phyloP scores from a whole-genome alignment of 768 basidiomycete genomes.

The Auricularia sp. region DNA sequence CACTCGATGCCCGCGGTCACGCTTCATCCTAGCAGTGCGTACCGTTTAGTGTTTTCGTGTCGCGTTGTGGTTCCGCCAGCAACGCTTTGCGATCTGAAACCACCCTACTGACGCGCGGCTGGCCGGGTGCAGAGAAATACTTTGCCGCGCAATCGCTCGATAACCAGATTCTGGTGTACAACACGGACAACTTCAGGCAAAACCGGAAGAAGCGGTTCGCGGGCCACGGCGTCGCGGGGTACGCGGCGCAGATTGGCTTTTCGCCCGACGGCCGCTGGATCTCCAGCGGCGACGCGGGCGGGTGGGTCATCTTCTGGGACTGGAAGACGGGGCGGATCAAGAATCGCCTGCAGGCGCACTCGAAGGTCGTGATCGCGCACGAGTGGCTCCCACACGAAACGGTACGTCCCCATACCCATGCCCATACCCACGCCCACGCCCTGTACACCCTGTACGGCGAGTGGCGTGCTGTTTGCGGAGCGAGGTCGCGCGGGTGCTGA shows the following conservation, averaged over 20 bases:
- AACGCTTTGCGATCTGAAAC: too few species aligned
- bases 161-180: conserved; percentile 96
- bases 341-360: conserved; percentile 78
- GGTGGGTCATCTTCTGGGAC: conserved; percentile 97
- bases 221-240: conserved; percentile 93
- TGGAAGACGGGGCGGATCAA: conserved; percentile 98
- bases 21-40: conserved; percentile 79
- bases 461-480: background rate
- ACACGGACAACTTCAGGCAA: conserved; percentile 96
- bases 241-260: conserved; percentile 94
- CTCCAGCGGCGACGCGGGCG: conserved; percentile 89
- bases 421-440: background rate
- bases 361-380: conserved; percentile 94
- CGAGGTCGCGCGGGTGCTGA: background rate
- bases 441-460: background rate
- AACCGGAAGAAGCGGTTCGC: conserved; percentile 98
- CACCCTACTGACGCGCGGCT: background rate
- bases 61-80: background rate
- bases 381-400: conserved; percentile 97
- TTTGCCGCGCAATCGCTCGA: conserved; percentile 96
- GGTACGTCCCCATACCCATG: conserved; percentile 38
- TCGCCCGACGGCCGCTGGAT: conserved; percentile 98
- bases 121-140: conserved; percentile 60
- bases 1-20: conserved; percentile 99
- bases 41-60: conserved; percentile 25